Evolutionary conservation across 805 yeast genomes (phyloP).

Genomic region (Saccharomycopsis sp.): DNA sequence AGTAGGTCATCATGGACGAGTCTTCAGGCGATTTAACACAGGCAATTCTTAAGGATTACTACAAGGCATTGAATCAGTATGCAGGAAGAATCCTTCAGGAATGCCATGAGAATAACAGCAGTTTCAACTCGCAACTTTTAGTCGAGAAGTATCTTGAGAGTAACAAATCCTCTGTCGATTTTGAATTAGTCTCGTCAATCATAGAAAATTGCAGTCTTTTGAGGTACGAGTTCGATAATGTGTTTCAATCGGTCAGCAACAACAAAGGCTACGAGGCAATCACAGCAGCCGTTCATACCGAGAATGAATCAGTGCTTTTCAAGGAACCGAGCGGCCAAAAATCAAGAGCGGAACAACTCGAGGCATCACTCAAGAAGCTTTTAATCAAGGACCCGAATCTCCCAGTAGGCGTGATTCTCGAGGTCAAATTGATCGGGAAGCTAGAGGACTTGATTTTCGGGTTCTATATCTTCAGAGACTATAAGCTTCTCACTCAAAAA

Average conservation of each 20-base stretch:
- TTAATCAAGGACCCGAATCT: neutral
- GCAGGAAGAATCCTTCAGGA: slow-evolving; percentile 1
- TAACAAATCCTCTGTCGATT: neutral
- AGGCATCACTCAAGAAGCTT: neutral
- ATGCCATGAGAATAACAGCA: slow-evolving; percentile 4
- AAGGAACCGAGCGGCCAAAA: neutral
- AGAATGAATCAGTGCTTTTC: neutral
- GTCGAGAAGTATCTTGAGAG: slow-evolving; percentile 8
- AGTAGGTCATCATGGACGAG: neutral
- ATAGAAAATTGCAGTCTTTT: slow-evolving; percentile 8
- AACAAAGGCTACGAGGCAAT: too few species aligned
- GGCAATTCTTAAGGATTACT: slow-evolving; percentile 1
- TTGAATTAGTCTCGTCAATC: neutral
- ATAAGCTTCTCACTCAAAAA: slow-evolving; percentile 30
- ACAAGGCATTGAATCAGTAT: neutral
- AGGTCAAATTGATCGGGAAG: slow-evolving; percentile 18
- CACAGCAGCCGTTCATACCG: too few species aligned
- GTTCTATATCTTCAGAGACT: slow-evolving; percentile 30
- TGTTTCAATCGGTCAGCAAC: neutral
- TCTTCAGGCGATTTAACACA: neutral
- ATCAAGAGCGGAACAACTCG: neutral
- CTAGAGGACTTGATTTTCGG: slow-evolving; percentile 28
- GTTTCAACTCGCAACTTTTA: slow-evolving; percentile 7
- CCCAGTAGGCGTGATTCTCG: slow-evolving; percentile 7
- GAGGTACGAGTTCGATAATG: slow-evolving; percentile 5